These are phyloP conservation scores for Glebionis coronaria DNA, from an alignment of 129 eudicot genomes.

Conservation along the genomic window DNA sequence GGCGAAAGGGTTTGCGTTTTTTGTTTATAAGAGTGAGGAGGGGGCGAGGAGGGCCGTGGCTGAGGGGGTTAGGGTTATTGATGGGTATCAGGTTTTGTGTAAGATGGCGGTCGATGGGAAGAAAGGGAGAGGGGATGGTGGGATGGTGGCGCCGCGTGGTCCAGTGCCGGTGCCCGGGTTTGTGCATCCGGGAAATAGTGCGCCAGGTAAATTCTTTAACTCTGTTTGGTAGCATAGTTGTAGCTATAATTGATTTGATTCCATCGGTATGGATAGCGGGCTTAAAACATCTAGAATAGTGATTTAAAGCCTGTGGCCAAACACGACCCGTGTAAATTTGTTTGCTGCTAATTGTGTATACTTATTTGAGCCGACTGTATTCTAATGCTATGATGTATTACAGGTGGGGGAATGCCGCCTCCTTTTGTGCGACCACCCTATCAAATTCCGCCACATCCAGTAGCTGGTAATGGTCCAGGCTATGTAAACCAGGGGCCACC, in stretches of 20 bases:
- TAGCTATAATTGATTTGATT: too few relatives aligned
- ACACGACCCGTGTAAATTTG: too few relatives aligned
- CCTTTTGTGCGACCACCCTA: conserved; percentile 36
- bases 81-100: conserved; percentile 81
- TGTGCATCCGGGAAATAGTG: conserved; percentile 39
- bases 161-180: conserved; percentile 23
- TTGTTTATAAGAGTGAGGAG: conserved; percentile 82
- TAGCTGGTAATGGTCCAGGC: conserved; percentile 43
- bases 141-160: conserved; percentile 23
- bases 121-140: conserved; percentile 44
- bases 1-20: conserved; percentile 79
- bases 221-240: too few relatives aligned
- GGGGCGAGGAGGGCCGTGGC: conserved; percentile 69
- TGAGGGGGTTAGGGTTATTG: conserved; percentile 63
- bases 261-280: too few relatives aligned
- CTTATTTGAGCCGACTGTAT: not conserved
- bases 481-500: conserved; percentile 56
- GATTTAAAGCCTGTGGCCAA: too few relatives aligned
- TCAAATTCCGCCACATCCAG: conserved; percentile 35
- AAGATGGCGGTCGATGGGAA: conserved; percentile 87
- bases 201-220: conserved; percentile 25
- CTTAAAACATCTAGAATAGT: too few relatives aligned
- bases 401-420: conserved; percentile 32
- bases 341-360: not conserved
- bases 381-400: conserved; percentile 25